Base-by-base conservation (phyloP, 2,329 filamentous ascomycete species). In the Biscogniauxia mediterranea region DNA sequence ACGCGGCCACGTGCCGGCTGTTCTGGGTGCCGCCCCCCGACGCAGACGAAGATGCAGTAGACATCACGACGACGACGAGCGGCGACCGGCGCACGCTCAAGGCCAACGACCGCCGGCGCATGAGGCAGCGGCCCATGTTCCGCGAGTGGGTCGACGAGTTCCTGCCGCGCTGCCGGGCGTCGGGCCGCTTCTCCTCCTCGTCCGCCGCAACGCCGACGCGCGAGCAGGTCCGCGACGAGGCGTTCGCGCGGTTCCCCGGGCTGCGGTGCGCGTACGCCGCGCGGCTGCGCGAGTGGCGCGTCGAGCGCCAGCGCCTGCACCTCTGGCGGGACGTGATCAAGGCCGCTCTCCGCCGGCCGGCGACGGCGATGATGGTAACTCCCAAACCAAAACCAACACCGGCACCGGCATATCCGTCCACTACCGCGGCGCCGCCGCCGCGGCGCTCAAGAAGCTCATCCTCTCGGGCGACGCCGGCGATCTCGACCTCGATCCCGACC, bases 131-230 rank as follows among this genome's bases (percentile, higher is more conserved):
- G 0, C 80, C 81, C 0, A 79, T 86, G 26, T 92, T 86, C 70
- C 76, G 77, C 1, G 71, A 73, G 5, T 93, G 89, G 82, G 72
- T 88, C 4, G 79, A 88, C 1, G 83, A 87, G 5, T 92, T 85
- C 64, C 73, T 89, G n/a, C 85, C 87, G 0, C 69, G 68, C 2
- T 83, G 83, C 61, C 76, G 79, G 1, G 74, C 74, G 0, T 61
- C 78, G 23, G 76, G 76, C 0, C 73, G 73, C 1, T 80, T 23
- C 23, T 23, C 23, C 0, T 55, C 64, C 21, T 67, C 63, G 32
- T 66, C 55, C 20, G 1, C 69, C 1, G 71, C 1, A 77, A 87
- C 21, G 74, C 81, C 6, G 57, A 77, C 4, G 77, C 80, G 81
- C 0, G 68, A 80, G 0, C 80, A 85, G 55, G 87, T 89, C 1